Evolutionary conservation across 1,284 basidiomycete genomes (phyloP).

Genomic region (Lentinus polychrous): DNA sequence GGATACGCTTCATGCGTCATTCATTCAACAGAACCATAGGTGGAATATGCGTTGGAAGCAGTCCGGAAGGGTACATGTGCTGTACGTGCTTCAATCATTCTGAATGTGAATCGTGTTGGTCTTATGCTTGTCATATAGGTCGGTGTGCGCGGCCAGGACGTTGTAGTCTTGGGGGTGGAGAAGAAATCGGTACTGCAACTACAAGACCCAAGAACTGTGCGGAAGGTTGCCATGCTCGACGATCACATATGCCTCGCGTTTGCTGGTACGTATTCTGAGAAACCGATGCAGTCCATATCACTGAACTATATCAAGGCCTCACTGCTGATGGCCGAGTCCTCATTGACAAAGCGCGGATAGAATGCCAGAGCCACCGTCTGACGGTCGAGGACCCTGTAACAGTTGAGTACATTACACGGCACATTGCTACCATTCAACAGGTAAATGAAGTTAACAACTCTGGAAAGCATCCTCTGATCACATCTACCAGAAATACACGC

Average conservation of each 20-base stretch:
- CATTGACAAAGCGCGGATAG: conserved; percentile 96
- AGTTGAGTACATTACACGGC: conserved; percentile 97
- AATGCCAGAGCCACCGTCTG: conserved; percentile 96
- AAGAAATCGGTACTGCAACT: conserved; percentile 98
- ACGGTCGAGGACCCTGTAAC: conserved; percentile 98
- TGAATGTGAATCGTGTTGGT: neutral
- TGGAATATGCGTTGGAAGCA: conserved; percentile 97
- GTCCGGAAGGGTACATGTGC: conserved; percentile 97
- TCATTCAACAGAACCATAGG: conserved; percentile 43
- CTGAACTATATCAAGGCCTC: conserved; percentile 52
- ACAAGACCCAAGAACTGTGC: conserved; percentile 95
- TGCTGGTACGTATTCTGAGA: conserved; percentile 60
- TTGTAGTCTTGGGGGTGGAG: conserved; percentile 96
- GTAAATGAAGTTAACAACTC: conserved; percentile 34
- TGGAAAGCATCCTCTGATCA: conserved; percentile 2
- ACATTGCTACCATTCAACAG: conserved; percentile 97
- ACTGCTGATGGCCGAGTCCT: conserved; percentile 97
- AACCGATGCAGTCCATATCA: neutral
- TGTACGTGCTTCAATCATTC: conserved; percentile 40
- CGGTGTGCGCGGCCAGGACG: conserved; percentile 90
- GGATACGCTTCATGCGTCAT: conserved; percentile 16
- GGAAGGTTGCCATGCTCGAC: conserved; percentile 98
- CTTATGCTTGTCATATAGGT: conserved; percentile 50
- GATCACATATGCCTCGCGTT: conserved; percentile 98
- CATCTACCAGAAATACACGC: conserved; percentile 78